These are phyloP conservation scores for Phytophthora pini DNA, from an alignment of 352 stramenopile species.

Conservation along the genomic window DNA sequence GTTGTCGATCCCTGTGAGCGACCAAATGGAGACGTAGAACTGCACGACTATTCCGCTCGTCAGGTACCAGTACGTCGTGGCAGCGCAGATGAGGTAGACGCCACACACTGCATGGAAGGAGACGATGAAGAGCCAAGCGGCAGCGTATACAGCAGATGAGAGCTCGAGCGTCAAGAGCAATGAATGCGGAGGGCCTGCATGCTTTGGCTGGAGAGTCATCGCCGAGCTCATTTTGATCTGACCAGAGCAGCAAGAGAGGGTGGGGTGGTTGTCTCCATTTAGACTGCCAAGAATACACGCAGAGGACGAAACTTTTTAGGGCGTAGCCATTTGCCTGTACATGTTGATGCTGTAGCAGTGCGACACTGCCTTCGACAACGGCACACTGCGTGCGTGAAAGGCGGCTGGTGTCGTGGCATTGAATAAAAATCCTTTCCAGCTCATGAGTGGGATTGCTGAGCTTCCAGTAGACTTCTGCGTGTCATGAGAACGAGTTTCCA, in stretches of 20 bases:
- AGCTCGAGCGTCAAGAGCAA: conserved; percentile 6
- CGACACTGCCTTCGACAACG: neutral
- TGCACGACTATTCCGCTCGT: conserved; percentile 13
- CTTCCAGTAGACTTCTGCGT: too few species aligned
- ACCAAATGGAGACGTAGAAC: conserved; percentile 38
- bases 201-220: neutral
- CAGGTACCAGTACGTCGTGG: conserved; percentile 36
- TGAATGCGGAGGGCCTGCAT: neutral
- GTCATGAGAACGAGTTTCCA: neutral
- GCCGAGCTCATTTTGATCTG: too few species aligned
- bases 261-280: too few species aligned
- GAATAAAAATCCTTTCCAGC: too few species aligned
- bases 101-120: conserved; percentile 26
- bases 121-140: conserved; percentile 34
- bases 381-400: conserved; percentile 9
- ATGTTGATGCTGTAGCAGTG: neutral
- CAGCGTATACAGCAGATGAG: neutral
- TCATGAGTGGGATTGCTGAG: neutral
- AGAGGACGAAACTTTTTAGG: too few species aligned
- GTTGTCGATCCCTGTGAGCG: conserved; percentile 19
- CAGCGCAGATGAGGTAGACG: conserved; percentile 27
- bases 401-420: conserved; percentile 3
- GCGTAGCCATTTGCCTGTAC: too few species aligned
- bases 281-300: too few species aligned
- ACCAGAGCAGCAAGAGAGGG: too few species aligned